Evolutionary conservation across 1,284 basidiomycete genomes (phyloP).

Genomic region (Cronartium quercuum): DNA sequence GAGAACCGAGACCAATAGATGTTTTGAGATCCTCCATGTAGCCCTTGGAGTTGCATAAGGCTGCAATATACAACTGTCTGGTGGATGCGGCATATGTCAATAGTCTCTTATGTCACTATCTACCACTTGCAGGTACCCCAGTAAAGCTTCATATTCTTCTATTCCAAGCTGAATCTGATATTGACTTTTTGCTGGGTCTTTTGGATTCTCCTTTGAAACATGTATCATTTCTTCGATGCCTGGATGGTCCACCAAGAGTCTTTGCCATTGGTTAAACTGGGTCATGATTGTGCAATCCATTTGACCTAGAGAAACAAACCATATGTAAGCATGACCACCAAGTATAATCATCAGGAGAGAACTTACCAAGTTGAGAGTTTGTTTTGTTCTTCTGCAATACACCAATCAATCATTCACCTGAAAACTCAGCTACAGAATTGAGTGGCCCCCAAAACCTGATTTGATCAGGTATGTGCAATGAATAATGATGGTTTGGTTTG

Average conservation of each 20-base stretch:
- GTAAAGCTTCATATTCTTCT: background rate
- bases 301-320: background rate
- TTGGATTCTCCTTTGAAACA: background rate
- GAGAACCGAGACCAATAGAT: background rate
- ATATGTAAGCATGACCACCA: no score
- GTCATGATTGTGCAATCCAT: background rate
- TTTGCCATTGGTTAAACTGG: background rate
- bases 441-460: constrained; percentile 15
- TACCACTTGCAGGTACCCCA: background rate
- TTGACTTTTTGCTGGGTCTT: background rate
- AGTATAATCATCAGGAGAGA: background rate
- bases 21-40: background rate
- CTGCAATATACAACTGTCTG: background rate
- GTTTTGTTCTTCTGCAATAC: constrained; percentile 23
- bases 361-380: constrained; percentile 15
- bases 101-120: background rate
- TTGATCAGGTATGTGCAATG: constrained; percentile 24
- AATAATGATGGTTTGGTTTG: constrained; percentile 26
- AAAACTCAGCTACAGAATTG: background rate
- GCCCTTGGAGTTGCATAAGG: background rate
- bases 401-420: constrained; percentile 10
- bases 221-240: background rate
- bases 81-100: background rate
- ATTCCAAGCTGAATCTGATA: background rate
- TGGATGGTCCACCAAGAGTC: background rate